phyloP scores from a whole-genome alignment of 2,329 filamentous ascomycete genomes.

The Talaromyces sp. region DNA sequence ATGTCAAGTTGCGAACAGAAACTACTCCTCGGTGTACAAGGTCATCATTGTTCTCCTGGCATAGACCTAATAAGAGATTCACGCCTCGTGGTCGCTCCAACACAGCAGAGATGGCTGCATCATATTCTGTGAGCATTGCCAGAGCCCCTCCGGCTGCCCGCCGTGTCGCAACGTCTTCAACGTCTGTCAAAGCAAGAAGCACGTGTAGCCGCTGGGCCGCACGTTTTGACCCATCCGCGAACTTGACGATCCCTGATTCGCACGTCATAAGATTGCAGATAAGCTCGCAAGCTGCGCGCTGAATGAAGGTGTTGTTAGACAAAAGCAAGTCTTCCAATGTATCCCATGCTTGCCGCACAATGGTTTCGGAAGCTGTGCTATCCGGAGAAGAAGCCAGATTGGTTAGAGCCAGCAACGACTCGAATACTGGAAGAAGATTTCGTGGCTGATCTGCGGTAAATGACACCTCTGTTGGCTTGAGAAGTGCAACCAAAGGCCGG shows the following conservation, averaged over 20 bases:
- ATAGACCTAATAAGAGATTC: slow-evolving; percentile 74
- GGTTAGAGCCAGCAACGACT: slow-evolving; percentile 84
- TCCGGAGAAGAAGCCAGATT: slow-evolving; percentile 72
- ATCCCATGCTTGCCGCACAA: slow-evolving; percentile 70
- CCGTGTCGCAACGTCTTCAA: slow-evolving; percentile 73
- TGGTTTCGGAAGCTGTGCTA: slow-evolving; percentile 56
- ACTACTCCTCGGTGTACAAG: slow-evolving; percentile 66
- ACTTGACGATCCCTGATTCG: slow-evolving; percentile 44
- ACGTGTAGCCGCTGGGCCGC: slow-evolving; percentile 75
- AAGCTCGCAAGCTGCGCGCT: slow-evolving; percentile 80
- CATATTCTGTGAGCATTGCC: slow-evolving; percentile 76
- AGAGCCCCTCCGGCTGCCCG: slow-evolving; percentile 83
- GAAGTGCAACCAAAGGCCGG: slow-evolving; percentile 71
- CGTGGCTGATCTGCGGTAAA: slow-evolving; percentile 51
- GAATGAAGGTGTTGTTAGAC: slow-evolving; percentile 68
- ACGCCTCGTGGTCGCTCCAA: slow-evolving; percentile 68
- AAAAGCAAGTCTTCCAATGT: slow-evolving; percentile 81
- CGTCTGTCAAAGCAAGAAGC: slow-evolving; percentile 80
- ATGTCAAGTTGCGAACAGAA: slow-evolving; percentile 68
- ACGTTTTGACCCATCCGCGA: slow-evolving; percentile 55
- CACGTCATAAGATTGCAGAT: slow-evolving; percentile 73
- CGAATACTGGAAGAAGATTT: slow-evolving; percentile 84
- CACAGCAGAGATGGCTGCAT: slow-evolving; percentile 68
- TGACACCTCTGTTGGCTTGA: slow-evolving; percentile 62
- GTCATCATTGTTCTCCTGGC: slow-evolving; percentile 60